A percentile compares a stretch with the other conserved stretches of the same genome.
Evolutionary conservation across 208 protist genomes (phyloP).

Genomic region (Trypanosoma platydactyli): DNA sequence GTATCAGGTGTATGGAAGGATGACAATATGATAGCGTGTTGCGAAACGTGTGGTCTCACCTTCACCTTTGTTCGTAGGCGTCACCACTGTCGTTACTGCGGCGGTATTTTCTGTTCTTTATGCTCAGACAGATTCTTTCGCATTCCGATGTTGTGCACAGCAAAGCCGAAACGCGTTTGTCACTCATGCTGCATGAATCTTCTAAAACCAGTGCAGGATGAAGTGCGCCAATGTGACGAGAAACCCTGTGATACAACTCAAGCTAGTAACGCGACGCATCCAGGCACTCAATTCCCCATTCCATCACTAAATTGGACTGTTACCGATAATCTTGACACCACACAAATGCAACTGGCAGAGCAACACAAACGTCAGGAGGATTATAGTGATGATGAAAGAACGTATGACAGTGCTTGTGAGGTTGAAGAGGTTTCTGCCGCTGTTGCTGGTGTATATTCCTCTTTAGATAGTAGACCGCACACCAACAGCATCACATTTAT

Average conservation of each 20-base stretch:
- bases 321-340: neutral
- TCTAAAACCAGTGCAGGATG: neutral
- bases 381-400: neutral
- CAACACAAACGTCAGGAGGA: neutral
- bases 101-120: slow-evolving; percentile 44
- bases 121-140: slow-evolving; percentile 32
- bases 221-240: neutral
- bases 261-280: too few relatives aligned
- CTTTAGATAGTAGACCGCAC: slow-evolving; percentile 31
- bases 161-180: slow-evolving; percentile 50
- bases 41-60: slow-evolving; percentile 31
- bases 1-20: slow-evolving; percentile 35
- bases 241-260: too few relatives aligned
- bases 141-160: slow-evolving; percentile 25
- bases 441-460: slow-evolving; percentile 43
- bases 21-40: slow-evolving; percentile 24
- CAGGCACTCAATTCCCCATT: neutral
- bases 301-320: neutral
- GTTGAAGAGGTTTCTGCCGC: slow-evolving; percentile 34
- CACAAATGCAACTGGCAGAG: neutral
- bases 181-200: slow-evolving; percentile 24
- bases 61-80: slow-evolving; percentile 39
- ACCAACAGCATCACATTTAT: slow-evolving; percentile 40
- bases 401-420: slow-evolving; percentile 17
- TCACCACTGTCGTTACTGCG: slow-evolving; percentile 41